Evolutionary conservation across 768 basidiomycete genomes (phyloP), one percentile per base, ranked within the genome.

Genomic region (Butyriboletus loyo): DNA sequence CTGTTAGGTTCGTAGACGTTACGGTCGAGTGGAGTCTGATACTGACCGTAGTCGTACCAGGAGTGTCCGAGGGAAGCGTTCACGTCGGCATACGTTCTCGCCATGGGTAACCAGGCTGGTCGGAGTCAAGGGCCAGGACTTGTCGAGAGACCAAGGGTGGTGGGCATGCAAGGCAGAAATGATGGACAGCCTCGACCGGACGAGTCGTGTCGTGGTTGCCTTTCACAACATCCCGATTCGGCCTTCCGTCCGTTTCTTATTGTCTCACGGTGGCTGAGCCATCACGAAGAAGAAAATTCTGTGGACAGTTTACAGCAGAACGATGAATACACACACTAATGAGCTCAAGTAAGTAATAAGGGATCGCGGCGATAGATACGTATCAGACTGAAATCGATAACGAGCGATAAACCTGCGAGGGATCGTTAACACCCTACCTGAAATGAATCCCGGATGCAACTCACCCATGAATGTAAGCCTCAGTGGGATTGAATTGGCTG

Each of bases 31-130:
- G 43, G 17, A 34, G 45, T 31, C 5, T 14, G 22, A 48, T 41
- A 43, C 76, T 53, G 50, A 82, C 82, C 81, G 61, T 84, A 84
- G 61, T 84, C 84, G 65, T 80, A 83, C 84, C 84, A 86, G 32
- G 75, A 68, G 61, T 71, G 71, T 25, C 84, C 84, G 22, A 84
- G 67, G 53, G 75, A 73, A 54, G 78, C 77, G 62, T 85, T 85
- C 40, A 81, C 83, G 66, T 81, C 71, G 31, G 80, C 67, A 54
- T 85, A 83, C 32, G 83, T 68, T 57, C 75, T 73, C 54, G 79
- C 74, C 76, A 81, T 78, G 55, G 55, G 31, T 41, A 43, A 58
- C 46, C 45, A 35, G 40, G 52, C 42, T 47, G 48, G 38, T 50
- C 48, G 45, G 54, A 22, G 64, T 58, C 55, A 50, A 59, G 47